These are phyloP conservation scores for Penicillium sp. DNA, from an alignment of 2,329 filamentous ascomycete species.

Conservation along the genomic window DNA sequence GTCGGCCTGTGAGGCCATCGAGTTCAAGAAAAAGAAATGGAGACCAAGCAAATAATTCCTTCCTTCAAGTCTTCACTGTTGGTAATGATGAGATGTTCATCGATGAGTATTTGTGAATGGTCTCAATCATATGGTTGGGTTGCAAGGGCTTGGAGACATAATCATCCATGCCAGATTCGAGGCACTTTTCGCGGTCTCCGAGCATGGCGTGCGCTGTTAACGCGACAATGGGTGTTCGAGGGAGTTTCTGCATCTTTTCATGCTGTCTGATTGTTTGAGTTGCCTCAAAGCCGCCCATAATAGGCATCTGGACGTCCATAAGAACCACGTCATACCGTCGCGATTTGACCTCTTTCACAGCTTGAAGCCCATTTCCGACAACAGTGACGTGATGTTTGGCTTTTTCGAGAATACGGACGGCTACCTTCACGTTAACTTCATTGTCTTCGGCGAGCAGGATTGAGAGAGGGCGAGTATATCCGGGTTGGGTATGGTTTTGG, in stretches of 20 bases:
- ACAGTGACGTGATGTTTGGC: conserved; percentile 69
- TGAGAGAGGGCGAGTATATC: conserved; percentile 89
- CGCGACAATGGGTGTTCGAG: conserved; percentile 86
- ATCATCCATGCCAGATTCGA: conserved; percentile 96
- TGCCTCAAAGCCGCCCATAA: conserved; percentile 95
- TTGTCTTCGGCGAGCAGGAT: conserved; percentile 93
- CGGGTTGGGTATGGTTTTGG: conserved; percentile 82
- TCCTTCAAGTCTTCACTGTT: neutral
- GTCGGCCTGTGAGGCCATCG: neutral
- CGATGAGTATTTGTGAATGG: conserved; percentile 20
- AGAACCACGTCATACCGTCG: conserved; percentile 90
- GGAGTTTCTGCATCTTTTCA: conserved; percentile 72
- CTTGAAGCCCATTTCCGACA: conserved; percentile 83
- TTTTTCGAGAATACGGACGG: conserved; percentile 92
- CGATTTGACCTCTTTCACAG: conserved; percentile 66
- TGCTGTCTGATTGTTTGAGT: conserved; percentile 90
- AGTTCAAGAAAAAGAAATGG: neutral
- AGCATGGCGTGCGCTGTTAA: conserved; percentile 95
- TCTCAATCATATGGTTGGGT: conserved; percentile 77
- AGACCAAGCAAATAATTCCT: neutral
- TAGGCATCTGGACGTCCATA: conserved; percentile 97
- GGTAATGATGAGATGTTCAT: conserved; percentile 18
- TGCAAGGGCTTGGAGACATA: conserved; percentile 92
- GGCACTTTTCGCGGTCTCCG: conserved; percentile 91
- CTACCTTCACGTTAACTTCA: conserved; percentile 87